Percentiles rank a stretch among this genome's conserved stretches.
Conservation (phyloP, 768 basidiomycete genomes). For the Boletus huronensis region DNA sequence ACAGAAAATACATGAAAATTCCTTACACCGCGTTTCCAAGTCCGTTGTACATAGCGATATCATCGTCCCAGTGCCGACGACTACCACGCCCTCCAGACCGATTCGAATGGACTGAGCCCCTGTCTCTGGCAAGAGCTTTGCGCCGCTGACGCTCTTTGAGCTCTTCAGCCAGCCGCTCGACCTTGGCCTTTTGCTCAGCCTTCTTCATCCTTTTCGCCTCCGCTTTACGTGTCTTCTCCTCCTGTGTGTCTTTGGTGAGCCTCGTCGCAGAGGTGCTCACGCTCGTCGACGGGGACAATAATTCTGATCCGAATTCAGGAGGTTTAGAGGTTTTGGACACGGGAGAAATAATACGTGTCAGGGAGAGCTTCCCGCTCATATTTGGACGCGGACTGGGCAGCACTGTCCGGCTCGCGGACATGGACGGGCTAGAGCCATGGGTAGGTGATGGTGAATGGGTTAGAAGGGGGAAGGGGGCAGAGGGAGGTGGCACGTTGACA, state of each 20-base stretch:
- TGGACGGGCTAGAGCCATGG: slow-evolving; percentile 1
- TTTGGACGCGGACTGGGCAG: slow-evolving; percentile 5
- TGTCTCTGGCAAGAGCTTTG: slow-evolving; percentile 28
- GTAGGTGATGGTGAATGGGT: slow-evolving; percentile 16
- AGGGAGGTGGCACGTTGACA: slow-evolving; percentile 26
- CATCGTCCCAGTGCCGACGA: slow-evolving; percentile 23
- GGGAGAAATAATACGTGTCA: slow-evolving; percentile 29
- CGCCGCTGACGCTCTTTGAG: slow-evolving; percentile 40
- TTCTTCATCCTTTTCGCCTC: slow-evolving; percentile 43
- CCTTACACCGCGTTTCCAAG: slow-evolving; percentile 25
- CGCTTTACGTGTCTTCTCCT: slow-evolving; percentile 42
- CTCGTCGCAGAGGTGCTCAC: slow-evolving; percentile 8
- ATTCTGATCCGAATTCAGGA: slow-evolving; percentile 4
- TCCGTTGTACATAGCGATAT: slow-evolving; percentile 33
- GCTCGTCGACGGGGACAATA: slow-evolving; percentile 19
- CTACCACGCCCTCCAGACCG: slow-evolving; percentile 17
- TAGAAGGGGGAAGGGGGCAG: slow-evolving; percentile 16
- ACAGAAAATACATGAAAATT: slow-evolving; percentile 6
- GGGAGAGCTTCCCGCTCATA: slow-evolving; percentile 17
- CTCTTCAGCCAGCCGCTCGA: slow-evolving; percentile 43
- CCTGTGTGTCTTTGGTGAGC: slow-evolving; percentile 29
- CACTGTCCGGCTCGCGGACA: neutral
- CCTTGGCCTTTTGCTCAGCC: slow-evolving; percentile 38
- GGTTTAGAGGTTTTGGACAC: slow-evolving; percentile 14
- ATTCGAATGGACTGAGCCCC: slow-evolving; percentile 29